A percentile compares a stretch with the other conserved stretches of the same genome.
Evolutionary conservation across 2,329 filamentous ascomycete genomes (phyloP).

Genomic region (Diaporthe aspalathi): DNA sequence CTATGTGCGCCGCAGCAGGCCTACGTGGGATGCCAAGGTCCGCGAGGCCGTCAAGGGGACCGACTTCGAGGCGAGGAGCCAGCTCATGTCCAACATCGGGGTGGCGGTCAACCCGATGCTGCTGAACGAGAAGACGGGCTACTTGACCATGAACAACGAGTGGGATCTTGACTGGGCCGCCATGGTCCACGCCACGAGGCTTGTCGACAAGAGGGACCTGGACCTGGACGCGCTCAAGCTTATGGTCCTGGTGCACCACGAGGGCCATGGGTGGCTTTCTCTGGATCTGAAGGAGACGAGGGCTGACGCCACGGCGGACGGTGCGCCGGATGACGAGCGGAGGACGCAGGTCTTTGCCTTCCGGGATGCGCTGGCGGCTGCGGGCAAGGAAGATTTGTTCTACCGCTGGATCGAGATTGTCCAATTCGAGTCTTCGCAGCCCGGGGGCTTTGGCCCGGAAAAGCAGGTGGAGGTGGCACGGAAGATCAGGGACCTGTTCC

Average conservation of each 20-base stretch:
- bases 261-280: constrained; percentile 77
- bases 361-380: constrained; percentile 76
- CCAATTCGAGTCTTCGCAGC: constrained; percentile 84
- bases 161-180: constrained; percentile 89
- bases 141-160: constrained; percentile 83
- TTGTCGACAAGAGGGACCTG: constrained; percentile 73
- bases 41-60: constrained; percentile 63
- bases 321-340: constrained; percentile 69
- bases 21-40: constrained; percentile 74
- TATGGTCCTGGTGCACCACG: constrained; percentile 75
- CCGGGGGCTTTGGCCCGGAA: constrained; percentile 81
- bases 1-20: constrained; percentile 79
- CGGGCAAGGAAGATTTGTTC: constrained; percentile 90
- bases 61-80: constrained; percentile 61
- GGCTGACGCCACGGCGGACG: constrained; percentile 46
- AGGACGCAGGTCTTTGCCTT: constrained; percentile 83
- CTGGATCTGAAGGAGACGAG: constrained; percentile 66
- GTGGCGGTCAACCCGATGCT: constrained; percentile 76
- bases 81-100: constrained; percentile 71
- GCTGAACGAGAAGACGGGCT: constrained; percentile 84
- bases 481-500: constrained; percentile 81
- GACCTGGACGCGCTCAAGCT: constrained; percentile 76
- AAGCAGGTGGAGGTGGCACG: constrained; percentile 77
- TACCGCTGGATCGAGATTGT: constrained; percentile 94
- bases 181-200: constrained; percentile 79